phyloP scores from a whole-genome alignment of 352 stramenopile species.

The Globisporangium mamillatum region DNA sequence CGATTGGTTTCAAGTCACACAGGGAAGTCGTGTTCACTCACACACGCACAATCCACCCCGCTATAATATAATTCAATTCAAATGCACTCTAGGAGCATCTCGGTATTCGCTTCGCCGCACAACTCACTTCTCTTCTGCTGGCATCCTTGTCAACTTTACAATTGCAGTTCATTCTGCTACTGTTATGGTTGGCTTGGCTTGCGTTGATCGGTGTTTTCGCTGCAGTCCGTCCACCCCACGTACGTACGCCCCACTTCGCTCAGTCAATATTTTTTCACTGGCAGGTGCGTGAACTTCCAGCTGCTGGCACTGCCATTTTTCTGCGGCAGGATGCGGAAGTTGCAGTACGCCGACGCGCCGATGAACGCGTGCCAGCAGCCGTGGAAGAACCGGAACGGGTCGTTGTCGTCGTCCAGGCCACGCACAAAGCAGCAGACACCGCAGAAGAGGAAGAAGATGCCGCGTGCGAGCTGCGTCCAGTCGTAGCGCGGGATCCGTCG shows the following conservation, averaged over 20 bases:
- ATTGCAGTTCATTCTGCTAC: neutral
- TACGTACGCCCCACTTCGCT: neutral
- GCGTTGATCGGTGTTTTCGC: neutral
- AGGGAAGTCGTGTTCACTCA: too few relatives aligned
- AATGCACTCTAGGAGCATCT: neutral
- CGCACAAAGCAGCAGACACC: conserved; percentile 58
- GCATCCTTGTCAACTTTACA: neutral
- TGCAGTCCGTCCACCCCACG: neutral
- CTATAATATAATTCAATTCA: too few relatives aligned
- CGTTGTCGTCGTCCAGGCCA: conserved; percentile 66
- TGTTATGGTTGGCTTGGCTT: neutral
- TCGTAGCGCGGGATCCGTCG: conserved; percentile 52
- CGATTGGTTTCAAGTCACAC: too few relatives aligned
- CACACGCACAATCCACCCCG: too few relatives aligned
- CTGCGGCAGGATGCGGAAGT: conserved; percentile 57
- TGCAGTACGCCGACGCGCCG: conserved; percentile 65
- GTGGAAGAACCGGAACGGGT: conserved; percentile 81
- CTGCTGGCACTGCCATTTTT: conserved; percentile 8
- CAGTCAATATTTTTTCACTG: conserved; percentile 30
- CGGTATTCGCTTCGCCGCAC: neutral
- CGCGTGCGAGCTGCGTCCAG: conserved; percentile 41
- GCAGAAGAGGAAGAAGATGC: conserved; percentile 43
- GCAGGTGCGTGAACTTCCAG: conserved; percentile 25
- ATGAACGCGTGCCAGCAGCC: conserved; percentile 80
- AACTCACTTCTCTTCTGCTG: neutral